Percentiles rank a stretch among this genome's conserved stretches.
phyloP scores from a whole-genome alignment of 371 early-diverging fungal species.

The Mucor lusitanicus region DNA sequence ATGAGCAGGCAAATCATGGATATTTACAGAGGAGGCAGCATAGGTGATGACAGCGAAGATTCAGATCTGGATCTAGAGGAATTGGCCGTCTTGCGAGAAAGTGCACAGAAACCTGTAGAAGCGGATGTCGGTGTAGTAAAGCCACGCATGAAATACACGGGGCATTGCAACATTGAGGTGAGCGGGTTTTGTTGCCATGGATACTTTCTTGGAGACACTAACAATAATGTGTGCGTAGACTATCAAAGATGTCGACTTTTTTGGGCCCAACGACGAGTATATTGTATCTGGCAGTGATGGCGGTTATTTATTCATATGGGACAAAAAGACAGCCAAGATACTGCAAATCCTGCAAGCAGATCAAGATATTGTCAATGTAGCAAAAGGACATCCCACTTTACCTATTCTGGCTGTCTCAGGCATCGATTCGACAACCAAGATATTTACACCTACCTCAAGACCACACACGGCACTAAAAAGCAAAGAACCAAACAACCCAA shows the following conservation, averaged over 20 bases:
- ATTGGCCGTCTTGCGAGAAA: not conserved
- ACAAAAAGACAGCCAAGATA: slow-evolving; percentile 60
- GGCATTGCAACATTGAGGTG: slow-evolving; percentile 41
- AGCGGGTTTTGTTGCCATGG: too few relatives aligned
- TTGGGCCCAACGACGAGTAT: slow-evolving; percentile 67
- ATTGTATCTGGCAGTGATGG: slow-evolving; percentile 83
- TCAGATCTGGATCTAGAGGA: slow-evolving; percentile 24
- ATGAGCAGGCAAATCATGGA: slow-evolving; percentile 14
- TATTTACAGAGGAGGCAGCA: not conserved
- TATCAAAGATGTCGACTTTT: slow-evolving; percentile 82
- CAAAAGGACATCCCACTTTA: slow-evolving; percentile 53
- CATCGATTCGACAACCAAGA: slow-evolving; percentile 75
- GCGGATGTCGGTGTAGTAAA: slow-evolving; percentile 28
- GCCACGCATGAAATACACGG: slow-evolving; percentile 31
- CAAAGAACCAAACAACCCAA: slow-evolving; percentile 22
- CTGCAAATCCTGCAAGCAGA: slow-evolving; percentile 72
- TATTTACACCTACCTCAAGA: slow-evolving; percentile 61
- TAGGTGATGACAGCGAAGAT: slow-evolving; percentile 9
- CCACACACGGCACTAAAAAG: slow-evolving; percentile 27
- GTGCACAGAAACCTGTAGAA: slow-evolving; percentile 7
- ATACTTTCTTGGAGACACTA: too few relatives aligned
- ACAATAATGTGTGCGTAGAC: slow-evolving; percentile 41
- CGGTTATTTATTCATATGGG: slow-evolving; percentile 78
- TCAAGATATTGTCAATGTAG: slow-evolving; percentile 62
- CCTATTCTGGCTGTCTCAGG: slow-evolving; percentile 63